A percentile compares a stretch with the other conserved stretches of the same genome.
Evolutionary conservation across 1,139 yeast species (phyloP).

Genomic region (Debaryomyces udenii): DNA sequence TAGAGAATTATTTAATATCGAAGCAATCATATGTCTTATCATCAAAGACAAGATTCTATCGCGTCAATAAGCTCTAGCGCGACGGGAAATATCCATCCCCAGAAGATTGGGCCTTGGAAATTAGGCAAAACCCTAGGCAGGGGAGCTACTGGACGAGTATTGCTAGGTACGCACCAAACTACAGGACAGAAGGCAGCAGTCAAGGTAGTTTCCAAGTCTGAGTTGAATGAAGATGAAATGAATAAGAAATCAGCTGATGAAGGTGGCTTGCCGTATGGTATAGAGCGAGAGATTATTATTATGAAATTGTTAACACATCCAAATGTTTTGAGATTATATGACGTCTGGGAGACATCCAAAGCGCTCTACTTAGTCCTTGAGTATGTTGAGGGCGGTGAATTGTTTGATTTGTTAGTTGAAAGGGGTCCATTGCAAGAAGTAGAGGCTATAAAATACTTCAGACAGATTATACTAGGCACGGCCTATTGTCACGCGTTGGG

Average conservation of each 20-base stretch:
- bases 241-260: constrained; percentile 41
- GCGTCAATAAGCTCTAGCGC: constrained; percentile 36
- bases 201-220: constrained; percentile 73
- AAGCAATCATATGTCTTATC: constrained; percentile 30
- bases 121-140: constrained; percentile 78
- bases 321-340: constrained; percentile 73
- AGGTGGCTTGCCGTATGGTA: constrained; percentile 72
- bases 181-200: constrained; percentile 82
- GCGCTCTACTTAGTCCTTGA: constrained; percentile 75
- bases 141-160: constrained; percentile 81
- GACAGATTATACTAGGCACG: constrained; percentile 75
- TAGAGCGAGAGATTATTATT: constrained; percentile 79
- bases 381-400: constrained; percentile 83
- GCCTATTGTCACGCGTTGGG: constrained; percentile 84
- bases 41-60: constrained; percentile 45
- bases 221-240: constrained; percentile 45
- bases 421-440: constrained; percentile 78
- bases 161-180: constrained; percentile 66
- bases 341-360: constrained; percentile 82
- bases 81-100: constrained; percentile 42
- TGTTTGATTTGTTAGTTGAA: constrained; percentile 74
- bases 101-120: constrained; percentile 75
- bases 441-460: constrained; percentile 74
- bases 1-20: constrained; percentile 1
- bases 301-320: constrained; percentile 80